Conservation (phyloP, 2,329 filamentous ascomycete species). For the Cladosporium sp. region DNA sequence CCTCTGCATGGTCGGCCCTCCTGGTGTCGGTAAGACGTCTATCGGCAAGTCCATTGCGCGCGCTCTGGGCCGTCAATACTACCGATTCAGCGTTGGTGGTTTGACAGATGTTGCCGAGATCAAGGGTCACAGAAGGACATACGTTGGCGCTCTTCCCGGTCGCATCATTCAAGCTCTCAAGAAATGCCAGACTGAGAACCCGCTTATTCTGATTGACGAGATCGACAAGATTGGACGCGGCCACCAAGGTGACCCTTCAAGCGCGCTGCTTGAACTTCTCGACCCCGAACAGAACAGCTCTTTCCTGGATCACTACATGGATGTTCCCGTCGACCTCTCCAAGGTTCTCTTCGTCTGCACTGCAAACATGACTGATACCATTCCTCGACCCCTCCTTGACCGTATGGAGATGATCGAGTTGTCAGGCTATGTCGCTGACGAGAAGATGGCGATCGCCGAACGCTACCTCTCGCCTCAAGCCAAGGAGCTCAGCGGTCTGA, state of each 20-base stretch:
- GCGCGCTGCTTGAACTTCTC: conserved; percentile 84
- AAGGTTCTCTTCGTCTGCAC: conserved; percentile 99
- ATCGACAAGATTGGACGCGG: conserved; percentile 97
- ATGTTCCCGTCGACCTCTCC: conserved; percentile 92
- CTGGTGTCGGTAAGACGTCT: conserved; percentile 96
- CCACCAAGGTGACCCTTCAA: conserved; percentile 93
- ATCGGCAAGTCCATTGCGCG: conserved; percentile 97
- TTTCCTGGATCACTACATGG: conserved; percentile 97
- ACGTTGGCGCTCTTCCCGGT: conserved; percentile 90
- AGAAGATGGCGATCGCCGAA: conserved; percentile 98
- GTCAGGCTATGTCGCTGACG: conserved; percentile 93
- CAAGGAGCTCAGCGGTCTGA: conserved; percentile 87
- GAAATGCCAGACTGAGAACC: conserved; percentile 98
- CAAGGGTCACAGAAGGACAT: conserved; percentile 94
- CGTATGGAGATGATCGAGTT: conserved; percentile 97
- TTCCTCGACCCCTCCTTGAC: conserved; percentile 86
- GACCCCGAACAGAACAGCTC: conserved; percentile 97
- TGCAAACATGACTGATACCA: conserved; percentile 97
- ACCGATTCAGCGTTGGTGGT: conserved; percentile 95
- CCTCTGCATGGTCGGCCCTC: conserved; percentile 92
- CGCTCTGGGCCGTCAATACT: conserved; percentile 92
- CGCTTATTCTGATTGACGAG: conserved; percentile 92
- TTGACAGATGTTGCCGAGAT: conserved; percentile 97
- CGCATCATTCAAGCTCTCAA: conserved; percentile 97
- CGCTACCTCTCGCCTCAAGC: conserved; percentile 87